These are phyloP conservation scores for Talaromyces thailandensis DNA, from an alignment of 495 filamentous ascomycete species.

Conservation along the genomic window DNA sequence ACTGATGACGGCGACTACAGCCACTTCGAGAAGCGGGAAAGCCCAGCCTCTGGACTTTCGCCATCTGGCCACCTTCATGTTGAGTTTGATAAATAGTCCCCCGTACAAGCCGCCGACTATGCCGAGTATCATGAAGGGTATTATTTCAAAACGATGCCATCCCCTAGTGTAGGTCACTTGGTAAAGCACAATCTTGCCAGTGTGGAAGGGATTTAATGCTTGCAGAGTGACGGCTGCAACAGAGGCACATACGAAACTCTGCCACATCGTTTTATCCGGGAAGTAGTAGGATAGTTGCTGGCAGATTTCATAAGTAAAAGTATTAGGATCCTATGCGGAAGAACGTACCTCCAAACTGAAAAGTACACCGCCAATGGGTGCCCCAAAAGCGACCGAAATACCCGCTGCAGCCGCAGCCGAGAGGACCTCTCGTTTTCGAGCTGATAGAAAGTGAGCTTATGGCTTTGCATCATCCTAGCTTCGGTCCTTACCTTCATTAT, in stretches of 20 bases:
- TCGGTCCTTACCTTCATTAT: constrained; percentile 68
- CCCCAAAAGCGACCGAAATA: constrained; percentile 95
- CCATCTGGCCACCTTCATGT: constrained; percentile 81
- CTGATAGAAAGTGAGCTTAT: constrained; percentile 29
- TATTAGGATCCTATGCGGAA: neutral
- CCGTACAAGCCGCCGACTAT: constrained; percentile 89
- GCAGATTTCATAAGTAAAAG: neutral
- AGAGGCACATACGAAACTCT: constrained; percentile 98
- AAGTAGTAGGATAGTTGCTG: constrained; percentile 96
- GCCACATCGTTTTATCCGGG: constrained; percentile 99
- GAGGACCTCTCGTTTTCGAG: constrained; percentile 88
- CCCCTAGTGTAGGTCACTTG: constrained; percentile 88
- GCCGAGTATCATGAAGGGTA: constrained; percentile 81
- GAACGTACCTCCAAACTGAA: constrained; percentile 75
- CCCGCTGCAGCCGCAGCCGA: constrained; percentile 92
- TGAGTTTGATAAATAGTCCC: constrained; percentile 87
- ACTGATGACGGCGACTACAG: constrained; percentile 63
- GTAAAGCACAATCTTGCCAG: constrained; percentile 92
- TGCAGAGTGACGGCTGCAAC: constrained; percentile 89
- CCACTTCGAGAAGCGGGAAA: constrained; percentile 68
- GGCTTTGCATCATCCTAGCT: neutral
- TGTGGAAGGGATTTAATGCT: constrained; percentile 88
- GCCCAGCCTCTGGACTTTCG: constrained; percentile 49
- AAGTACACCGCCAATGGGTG: constrained; percentile 86
- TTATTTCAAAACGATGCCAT: constrained; percentile 92